Percentiles rank a stretch among this genome's conserved stretches.
These are phyloP conservation scores for Vigna nakashimae DNA, from an alignment of 306 rosid genomes.

Conservation along the genomic window DNA sequence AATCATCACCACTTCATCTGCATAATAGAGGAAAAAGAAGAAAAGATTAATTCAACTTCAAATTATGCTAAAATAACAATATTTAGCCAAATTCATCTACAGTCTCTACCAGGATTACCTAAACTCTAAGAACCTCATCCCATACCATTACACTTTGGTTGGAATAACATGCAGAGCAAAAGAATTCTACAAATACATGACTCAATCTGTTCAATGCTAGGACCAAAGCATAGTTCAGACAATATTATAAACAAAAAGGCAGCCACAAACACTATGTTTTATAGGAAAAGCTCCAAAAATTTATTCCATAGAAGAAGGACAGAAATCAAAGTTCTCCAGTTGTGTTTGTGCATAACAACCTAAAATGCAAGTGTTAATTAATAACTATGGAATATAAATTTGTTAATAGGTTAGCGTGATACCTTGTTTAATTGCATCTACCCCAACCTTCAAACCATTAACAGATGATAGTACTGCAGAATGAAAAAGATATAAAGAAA, in stretches of 20 bases:
- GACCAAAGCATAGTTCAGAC: constrained; percentile 31
- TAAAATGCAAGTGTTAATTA: constrained; percentile 31
- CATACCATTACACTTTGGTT: constrained; percentile 15
- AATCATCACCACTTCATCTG: constrained; percentile 91
- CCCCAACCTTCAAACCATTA: constrained; percentile 81
- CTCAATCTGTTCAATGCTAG: constrained; percentile 16
- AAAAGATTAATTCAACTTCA: constrained; percentile 32
- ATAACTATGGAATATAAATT: constrained; percentile 16
- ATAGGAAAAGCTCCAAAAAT: neutral
- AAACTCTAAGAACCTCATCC: constrained; percentile 12
- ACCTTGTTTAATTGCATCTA: constrained; percentile 80
- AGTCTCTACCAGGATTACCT: constrained; percentile 29
- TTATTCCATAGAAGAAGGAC: constrained; percentile 16
- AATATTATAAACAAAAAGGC: constrained; percentile 9
- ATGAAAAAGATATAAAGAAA: constrained; percentile 39
- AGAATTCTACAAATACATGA: neutral
- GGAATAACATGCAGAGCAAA: constrained; percentile 18
- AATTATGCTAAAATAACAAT: neutral
- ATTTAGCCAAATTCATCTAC: constrained; percentile 28
- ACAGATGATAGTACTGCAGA: constrained; percentile 89
- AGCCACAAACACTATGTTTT: constrained; percentile 13
- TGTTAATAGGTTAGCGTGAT: constrained; percentile 37
- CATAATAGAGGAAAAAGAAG: constrained; percentile 48
- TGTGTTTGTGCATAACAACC: constrained; percentile 15
- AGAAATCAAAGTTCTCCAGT: constrained; percentile 20